Percentiles rank a stretch among this genome's conserved stretches.
Conservation (phyloP, 768 basidiomycete species). For the Filobasidium floriforme region DNA sequence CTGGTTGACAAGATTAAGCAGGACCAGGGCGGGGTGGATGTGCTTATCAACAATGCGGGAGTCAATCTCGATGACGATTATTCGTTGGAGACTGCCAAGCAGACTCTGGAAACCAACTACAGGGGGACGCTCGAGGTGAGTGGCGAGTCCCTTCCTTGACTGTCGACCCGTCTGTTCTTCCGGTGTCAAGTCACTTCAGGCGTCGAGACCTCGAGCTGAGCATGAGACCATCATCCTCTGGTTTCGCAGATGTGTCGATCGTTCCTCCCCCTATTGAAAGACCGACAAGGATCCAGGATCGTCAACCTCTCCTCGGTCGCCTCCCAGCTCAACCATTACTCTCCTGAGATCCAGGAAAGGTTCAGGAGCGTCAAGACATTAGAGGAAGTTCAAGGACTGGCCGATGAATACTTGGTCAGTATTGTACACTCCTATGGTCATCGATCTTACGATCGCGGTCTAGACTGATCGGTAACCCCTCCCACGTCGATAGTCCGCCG, state of each 20-base stretch:
- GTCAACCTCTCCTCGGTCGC: slow-evolving; percentile 20
- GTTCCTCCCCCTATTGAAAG: slow-evolving; percentile 13
- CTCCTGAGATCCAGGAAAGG: slow-evolving; percentile 12
- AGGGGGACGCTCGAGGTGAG: slow-evolving; percentile 13
- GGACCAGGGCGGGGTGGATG: slow-evolving; percentile 17
- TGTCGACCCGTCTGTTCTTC: neutral
- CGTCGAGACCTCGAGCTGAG: neutral
- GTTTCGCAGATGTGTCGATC: slow-evolving; percentile 14
- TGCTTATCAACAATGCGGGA: slow-evolving; percentile 21
- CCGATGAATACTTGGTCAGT: slow-evolving; percentile 17
- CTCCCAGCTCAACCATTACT: slow-evolving; percentile 16
- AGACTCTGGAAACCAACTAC: slow-evolving; percentile 19
- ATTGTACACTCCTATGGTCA: neutral
- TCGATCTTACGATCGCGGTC: neutral
- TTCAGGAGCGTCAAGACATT: slow-evolving; percentile 10
- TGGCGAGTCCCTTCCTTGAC: neutral
- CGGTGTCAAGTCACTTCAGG: no score
- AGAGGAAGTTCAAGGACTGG: slow-evolving; percentile 5
- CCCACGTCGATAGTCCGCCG: neutral
- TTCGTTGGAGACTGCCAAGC: slow-evolving; percentile 13
- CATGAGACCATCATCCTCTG: neutral
- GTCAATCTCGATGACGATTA: slow-evolving; percentile 19
- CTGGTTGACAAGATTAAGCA: slow-evolving; percentile 11
- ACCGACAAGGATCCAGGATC: slow-evolving; percentile 13
- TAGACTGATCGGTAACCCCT: neutral